A percentile compares a stretch with the other conserved stretches of the same genome.
phyloP scores from a whole-genome alignment of 1,284 basidiomycete genomes.

The Microbotryum silenes-acaulis region DNA sequence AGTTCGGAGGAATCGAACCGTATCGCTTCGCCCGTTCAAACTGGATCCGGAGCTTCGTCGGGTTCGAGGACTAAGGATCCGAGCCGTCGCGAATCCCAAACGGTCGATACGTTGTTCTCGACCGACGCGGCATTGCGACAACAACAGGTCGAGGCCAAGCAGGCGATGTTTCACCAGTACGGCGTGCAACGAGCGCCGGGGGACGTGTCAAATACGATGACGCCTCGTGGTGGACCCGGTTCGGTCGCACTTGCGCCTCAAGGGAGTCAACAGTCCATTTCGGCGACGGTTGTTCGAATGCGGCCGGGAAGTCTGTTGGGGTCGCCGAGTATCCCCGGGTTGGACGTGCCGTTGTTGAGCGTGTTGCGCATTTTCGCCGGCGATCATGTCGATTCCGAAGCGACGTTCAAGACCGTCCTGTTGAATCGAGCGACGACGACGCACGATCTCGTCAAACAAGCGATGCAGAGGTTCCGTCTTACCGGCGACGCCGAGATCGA shows the following conservation, averaged over 20 bases:
- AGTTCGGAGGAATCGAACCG: slow-evolving; percentile 20
- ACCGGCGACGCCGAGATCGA: slow-evolving; percentile 47
- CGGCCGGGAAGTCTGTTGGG: slow-evolving; percentile 48
- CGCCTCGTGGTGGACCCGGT: slow-evolving; percentile 13
- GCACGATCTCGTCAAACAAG: slow-evolving; percentile 75
- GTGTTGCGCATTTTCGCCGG: slow-evolving; percentile 94
- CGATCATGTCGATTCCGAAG: slow-evolving; percentile 74
- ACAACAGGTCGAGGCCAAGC: slow-evolving; percentile 78
- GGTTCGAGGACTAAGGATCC: neutral
- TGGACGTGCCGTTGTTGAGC: slow-evolving; percentile 68
- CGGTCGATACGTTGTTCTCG: slow-evolving; percentile 33
- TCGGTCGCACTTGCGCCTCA: slow-evolving; percentile 2
- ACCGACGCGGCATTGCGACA: slow-evolving; percentile 51
- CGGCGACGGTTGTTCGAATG: slow-evolving; percentile 21
- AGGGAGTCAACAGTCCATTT: neutral
- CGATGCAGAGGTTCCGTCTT: slow-evolving; percentile 84
- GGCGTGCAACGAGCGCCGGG: slow-evolving; percentile 35
- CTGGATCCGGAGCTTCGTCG: slow-evolving; percentile 35
- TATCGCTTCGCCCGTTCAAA: slow-evolving; percentile 6
- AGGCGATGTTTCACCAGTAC: slow-evolving; percentile 80
- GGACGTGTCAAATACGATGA: slow-evolving; percentile 33
- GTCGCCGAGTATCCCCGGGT: slow-evolving; percentile 38
- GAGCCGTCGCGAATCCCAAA: slow-evolving; percentile 19
- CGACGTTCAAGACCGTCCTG: slow-evolving; percentile 94
- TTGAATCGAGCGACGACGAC: slow-evolving; percentile 79